A percentile compares a stretch with the other conserved stretches of the same genome.
Conservation (phyloP, 257 asterid species). For the Primulina eburnea region DNA sequence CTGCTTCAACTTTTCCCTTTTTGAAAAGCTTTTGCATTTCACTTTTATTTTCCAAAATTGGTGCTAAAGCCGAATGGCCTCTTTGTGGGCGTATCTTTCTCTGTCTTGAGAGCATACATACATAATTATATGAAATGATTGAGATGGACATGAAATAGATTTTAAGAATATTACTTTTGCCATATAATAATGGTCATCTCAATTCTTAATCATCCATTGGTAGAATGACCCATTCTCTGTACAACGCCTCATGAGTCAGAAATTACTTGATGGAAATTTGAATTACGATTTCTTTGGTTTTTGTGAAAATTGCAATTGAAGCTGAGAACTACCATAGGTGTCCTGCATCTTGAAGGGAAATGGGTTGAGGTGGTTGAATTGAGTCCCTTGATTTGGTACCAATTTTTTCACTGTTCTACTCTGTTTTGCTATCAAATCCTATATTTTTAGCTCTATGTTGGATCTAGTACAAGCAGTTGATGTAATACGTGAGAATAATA, state of each 20-base stretch:
- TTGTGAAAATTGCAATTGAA: background rate
- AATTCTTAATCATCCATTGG: background rate
- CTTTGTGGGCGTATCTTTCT: background rate
- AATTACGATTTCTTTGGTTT: background rate
- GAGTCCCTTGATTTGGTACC: background rate
- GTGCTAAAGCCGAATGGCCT: background rate
- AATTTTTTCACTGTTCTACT: conserved; percentile 6
- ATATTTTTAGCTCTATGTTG: background rate
- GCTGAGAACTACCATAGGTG: background rate
- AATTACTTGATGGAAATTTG: background rate
- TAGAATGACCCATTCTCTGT: background rate
- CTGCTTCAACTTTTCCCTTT: conserved; percentile 9
- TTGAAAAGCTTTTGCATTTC: conserved; percentile 4
- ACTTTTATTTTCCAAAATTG: conserved; percentile 7
- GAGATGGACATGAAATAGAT: conserved; percentile 5
- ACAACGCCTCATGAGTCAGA: background rate
- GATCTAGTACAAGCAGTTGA: background rate
- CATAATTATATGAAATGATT: background rate
- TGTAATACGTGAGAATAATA: background rate
- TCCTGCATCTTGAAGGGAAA: background rate
- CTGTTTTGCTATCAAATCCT: background rate
- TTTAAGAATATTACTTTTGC: background rate
- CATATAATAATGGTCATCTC: background rate
- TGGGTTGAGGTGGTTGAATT: background rate
- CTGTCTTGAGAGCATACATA: conserved; percentile 4